phyloP scores from a whole-genome alignment of 2,329 filamentous ascomycete genomes.

The Sporothrix luriei region DNA sequence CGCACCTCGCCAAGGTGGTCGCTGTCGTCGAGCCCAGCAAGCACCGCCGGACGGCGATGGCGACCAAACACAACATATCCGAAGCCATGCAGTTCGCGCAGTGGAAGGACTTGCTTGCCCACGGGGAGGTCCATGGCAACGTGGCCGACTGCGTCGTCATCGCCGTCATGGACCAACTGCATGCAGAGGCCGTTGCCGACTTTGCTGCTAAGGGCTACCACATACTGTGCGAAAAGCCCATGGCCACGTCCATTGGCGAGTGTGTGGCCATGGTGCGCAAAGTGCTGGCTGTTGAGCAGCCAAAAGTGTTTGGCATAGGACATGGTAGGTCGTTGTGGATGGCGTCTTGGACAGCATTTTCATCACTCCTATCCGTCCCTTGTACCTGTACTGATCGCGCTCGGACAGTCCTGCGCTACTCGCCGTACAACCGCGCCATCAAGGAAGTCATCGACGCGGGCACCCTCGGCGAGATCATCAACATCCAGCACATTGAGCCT shows the following conservation, averaged over 20 bases:
- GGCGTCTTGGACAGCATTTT: no score
- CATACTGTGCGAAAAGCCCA: slow-evolving; percentile 19
- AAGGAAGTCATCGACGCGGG: slow-evolving; percentile 10
- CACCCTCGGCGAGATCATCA: slow-evolving; percentile 21
- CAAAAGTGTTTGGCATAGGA: slow-evolving; percentile 13
- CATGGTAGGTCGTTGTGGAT: not conserved
- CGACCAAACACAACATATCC: not conserved
- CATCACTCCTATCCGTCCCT: not conserved
- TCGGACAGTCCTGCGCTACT: not conserved
- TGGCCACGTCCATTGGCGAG: slow-evolving; percentile 16
- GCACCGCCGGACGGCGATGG: slow-evolving; percentile 9
- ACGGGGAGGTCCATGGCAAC: not conserved
- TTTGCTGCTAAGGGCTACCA: slow-evolving; percentile 9
- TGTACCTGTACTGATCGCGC: not conserved
- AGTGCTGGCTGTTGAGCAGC: not conserved
- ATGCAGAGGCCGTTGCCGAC: not conserved
- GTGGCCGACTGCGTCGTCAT: slow-evolving; percentile 19
- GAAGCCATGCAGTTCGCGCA: not conserved
- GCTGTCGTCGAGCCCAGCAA: slow-evolving; percentile 17
- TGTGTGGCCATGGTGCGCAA: slow-evolving; percentile 5
- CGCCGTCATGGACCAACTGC: slow-evolving; percentile 16
- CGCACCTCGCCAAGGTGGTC: slow-evolving; percentile 14
- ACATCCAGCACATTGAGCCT: slow-evolving; percentile 24
- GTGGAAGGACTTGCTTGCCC: not conserved
- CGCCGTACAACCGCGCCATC: slow-evolving; percentile 16